These are phyloP conservation scores for Trichoderma sp. DNA, from an alignment of 2,329 filamentous ascomycete genomes.

Conservation along the genomic window DNA sequence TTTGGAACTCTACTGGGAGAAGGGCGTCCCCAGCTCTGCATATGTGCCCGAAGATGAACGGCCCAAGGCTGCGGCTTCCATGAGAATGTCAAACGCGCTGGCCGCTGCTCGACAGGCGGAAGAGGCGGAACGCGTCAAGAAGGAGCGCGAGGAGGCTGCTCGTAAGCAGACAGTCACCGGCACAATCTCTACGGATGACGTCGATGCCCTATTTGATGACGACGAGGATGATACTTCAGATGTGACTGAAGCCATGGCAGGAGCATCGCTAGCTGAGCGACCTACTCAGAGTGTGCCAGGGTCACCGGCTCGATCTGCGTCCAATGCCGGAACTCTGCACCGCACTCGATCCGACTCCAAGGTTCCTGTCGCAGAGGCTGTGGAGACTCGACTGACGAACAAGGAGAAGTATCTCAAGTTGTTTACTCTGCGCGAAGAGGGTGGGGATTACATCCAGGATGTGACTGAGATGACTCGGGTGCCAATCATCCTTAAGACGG, in stretches of 20 bases:
- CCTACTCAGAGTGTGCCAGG: constrained; percentile 94
- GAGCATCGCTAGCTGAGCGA: constrained; percentile 83
- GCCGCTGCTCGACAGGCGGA: constrained; percentile 78
- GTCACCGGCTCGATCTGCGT: constrained; percentile 75
- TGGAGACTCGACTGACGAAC: constrained; percentile 77
- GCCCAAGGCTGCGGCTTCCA: constrained; percentile 73
- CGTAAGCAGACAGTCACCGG: constrained; percentile 93
- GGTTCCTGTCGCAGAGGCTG: constrained; percentile 69
- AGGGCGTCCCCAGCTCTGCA: constrained; percentile 92
- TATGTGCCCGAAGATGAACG: constrained; percentile 97
- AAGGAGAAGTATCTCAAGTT: constrained; percentile 95
- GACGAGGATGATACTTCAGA: constrained; percentile 80
- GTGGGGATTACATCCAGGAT: constrained; percentile 95
- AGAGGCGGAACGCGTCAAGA: constrained; percentile 73
- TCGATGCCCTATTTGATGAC: constrained; percentile 93
- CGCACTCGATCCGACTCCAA: constrained; percentile 94
- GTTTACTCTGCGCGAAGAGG: constrained; percentile 86
- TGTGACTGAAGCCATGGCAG: constrained; percentile 84
- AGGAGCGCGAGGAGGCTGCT: constrained; percentile 85
- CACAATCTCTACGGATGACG: constrained; percentile 88
- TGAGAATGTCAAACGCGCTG: constrained; percentile 70
- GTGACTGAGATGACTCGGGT: constrained; percentile 96
- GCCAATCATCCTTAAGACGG: constrained; percentile 97
- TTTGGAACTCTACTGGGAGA: constrained; percentile 98
- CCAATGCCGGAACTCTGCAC: constrained; percentile 66